Base-by-base conservation (phyloP, 805 yeast species). In the Wickerhamomyces tratensis region DNA sequence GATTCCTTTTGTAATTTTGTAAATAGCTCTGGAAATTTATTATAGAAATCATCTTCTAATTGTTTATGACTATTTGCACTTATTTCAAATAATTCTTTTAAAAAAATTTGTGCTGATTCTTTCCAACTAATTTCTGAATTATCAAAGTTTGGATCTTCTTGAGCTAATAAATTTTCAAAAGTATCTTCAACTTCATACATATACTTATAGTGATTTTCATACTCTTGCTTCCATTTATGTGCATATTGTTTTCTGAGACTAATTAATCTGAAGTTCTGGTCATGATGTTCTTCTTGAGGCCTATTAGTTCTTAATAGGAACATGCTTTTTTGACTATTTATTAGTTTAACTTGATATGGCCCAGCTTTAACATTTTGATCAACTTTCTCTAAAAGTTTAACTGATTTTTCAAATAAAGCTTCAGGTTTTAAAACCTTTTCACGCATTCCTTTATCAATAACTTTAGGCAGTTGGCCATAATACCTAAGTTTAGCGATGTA, bases 51-150 rank as follows among this genome's bases (percentile, higher is more conserved):
- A 8, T 47, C 25, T 12, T 47, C 46, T 35, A 49, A 59, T 12
- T 45, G 38, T 14, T 33, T 26, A 13, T 45, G 45, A 25, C 48
- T 47, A 11, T 35, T 29, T 3, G 38, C 39, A 7, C 51, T 41
- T 25, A 43, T 44, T 8, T 36, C 27, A 9, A 43, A 38, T 20
- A 51, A 38, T 4, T 29, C 11, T 5, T 36, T 35, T 10, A 61
- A 38, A 3, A 49, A 42, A 5, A 53, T 51, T 13, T 41, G 33
- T 5, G 62, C 39, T 2, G 60, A 57, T 7, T 36, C 31, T n/a
- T 52, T 40, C 68, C 69, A 65, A 12, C 49, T 49, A 1, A 35
- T 9, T 4, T 15, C 34, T 7, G 20, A 33, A 27, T 44, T 35
- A 26, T 33, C 27, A 9, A 36, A n/a, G 13, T 29, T 29, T 31